These are phyloP conservation scores for Kodamaea leandrae DNA, from an alignment of 805 yeast species.

Conservation along the genomic window DNA sequence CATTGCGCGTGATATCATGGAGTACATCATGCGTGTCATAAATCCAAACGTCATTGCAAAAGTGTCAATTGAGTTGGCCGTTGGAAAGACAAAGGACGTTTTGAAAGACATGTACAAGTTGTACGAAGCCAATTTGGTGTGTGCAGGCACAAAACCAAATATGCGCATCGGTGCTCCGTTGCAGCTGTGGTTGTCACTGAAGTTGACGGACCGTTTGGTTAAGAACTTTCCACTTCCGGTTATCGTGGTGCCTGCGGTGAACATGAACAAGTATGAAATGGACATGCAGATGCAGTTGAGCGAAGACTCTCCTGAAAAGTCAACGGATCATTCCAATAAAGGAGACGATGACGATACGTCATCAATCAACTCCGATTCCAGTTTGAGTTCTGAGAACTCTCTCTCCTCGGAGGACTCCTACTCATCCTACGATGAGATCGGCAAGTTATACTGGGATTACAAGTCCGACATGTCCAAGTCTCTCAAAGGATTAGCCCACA, in stretches of 20 bases:
- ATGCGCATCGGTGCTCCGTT: slow-evolving; percentile 45
- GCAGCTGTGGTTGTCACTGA: slow-evolving; percentile 58
- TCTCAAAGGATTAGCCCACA: slow-evolving; percentile 14
- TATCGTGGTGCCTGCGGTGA: slow-evolving; percentile 62
- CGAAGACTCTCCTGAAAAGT: not conserved
- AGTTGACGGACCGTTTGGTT: slow-evolving; percentile 62
- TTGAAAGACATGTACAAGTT: slow-evolving; percentile 58
- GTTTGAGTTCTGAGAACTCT: slow-evolving; percentile 17
- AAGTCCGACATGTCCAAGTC: slow-evolving; percentile 19
- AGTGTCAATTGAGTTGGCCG: slow-evolving; percentile 58
- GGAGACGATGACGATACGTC: slow-evolving; percentile 12
- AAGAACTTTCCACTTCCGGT: slow-evolving; percentile 64
- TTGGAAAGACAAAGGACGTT: slow-evolving; percentile 55
- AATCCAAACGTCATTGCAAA: slow-evolving; percentile 47
- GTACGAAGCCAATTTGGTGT: slow-evolving; percentile 59
- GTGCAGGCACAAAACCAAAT: slow-evolving; percentile 54
- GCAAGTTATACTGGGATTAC: slow-evolving; percentile 31
- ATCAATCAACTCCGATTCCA: slow-evolving; percentile 19
- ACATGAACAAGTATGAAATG: slow-evolving; percentile 52
- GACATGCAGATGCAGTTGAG: slow-evolving; percentile 34
- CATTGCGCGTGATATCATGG: slow-evolving; percentile 50
- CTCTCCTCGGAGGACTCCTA: slow-evolving; percentile 30
- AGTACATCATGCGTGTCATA: slow-evolving; percentile 47
- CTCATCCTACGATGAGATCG: slow-evolving; percentile 39
- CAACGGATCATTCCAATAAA: not conserved